Conservation (phyloP, 208 protist species). For the Leishmania lainsoni region DNA sequence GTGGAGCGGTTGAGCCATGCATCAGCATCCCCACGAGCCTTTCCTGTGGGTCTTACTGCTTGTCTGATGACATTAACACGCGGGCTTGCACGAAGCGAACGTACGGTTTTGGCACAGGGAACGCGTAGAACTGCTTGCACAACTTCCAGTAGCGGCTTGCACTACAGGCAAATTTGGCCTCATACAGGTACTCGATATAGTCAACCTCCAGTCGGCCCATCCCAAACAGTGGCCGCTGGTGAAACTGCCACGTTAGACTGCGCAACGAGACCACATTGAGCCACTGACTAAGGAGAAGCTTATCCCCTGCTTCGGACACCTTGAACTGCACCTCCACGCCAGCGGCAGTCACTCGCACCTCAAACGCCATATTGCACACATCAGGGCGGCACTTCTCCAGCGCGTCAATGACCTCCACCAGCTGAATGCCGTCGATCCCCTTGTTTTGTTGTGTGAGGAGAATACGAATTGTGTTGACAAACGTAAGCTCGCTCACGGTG, state of each 20-base stretch:
- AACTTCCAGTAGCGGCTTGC: constrained; percentile 50
- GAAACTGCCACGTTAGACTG: constrained; percentile 80
- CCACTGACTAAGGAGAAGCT: constrained; percentile 68
- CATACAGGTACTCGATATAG: constrained; percentile 82
- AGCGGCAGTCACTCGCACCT: constrained; percentile 31
- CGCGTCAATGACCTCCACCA: constrained; percentile 40
- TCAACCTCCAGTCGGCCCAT: constrained; percentile 63
- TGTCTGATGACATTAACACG: constrained; percentile 25
- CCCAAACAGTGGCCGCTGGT: constrained; percentile 46
- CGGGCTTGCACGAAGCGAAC: constrained; percentile 66
- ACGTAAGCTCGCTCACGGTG: constrained; percentile 65
- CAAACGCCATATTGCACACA: constrained; percentile 47
- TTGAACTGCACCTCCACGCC: constrained; percentile 66
- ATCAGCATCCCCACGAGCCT: neutral
- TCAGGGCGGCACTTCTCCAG: constrained; percentile 76
- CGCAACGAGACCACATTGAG: constrained; percentile 70
- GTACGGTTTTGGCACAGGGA: constrained; percentile 65
- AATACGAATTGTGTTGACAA: constrained; percentile 77
- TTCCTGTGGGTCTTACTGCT: neutral
- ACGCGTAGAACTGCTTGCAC: constrained; percentile 56
- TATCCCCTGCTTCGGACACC: constrained; percentile 44
- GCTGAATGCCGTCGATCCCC: constrained; percentile 69
- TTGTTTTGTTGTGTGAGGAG: constrained; percentile 69
- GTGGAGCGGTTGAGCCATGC: neutral
- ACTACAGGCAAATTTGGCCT: constrained; percentile 66